phyloP scores from a whole-genome alignment of 495 filamentous ascomycete species.

The Clavariopsis aquatica region DNA sequence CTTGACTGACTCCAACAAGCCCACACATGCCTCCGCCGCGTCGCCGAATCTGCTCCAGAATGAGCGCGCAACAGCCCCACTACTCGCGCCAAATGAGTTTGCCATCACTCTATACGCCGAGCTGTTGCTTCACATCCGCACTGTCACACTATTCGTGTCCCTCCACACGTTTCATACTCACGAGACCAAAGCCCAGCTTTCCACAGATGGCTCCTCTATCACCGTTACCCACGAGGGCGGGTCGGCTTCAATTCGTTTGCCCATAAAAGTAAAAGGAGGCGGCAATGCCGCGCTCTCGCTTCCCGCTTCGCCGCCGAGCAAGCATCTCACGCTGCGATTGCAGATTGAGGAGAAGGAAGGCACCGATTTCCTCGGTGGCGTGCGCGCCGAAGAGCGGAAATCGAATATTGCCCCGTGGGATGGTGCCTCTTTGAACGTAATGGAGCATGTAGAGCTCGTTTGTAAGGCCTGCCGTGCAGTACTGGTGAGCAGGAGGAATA shows the following conservation, averaged over 20 bases:
- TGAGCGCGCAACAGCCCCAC: background rate
- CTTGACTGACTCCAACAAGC: conserved; percentile 19
- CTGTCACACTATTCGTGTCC: conserved; percentile 72
- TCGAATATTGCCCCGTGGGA: conserved; percentile 68
- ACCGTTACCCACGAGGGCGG: conserved; percentile 57
- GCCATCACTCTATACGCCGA: conserved; percentile 70
- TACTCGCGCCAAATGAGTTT: conserved; percentile 14
- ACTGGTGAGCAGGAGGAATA: conserved; percentile 48
- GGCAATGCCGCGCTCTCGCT: conserved; percentile 46
- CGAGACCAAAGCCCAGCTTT: conserved; percentile 53
- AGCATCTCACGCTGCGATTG: conserved; percentile 69
- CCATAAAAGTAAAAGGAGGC: conserved; percentile 55
- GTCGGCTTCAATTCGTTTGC: conserved; percentile 62
- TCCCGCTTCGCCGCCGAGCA: conserved; percentile 40
- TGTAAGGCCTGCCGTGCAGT: conserved; percentile 63
- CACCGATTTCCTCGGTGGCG: conserved; percentile 37
- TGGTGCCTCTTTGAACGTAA: conserved; percentile 58
- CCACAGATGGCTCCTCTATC: conserved; percentile 54
- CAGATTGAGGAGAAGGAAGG: conserved; percentile 53
- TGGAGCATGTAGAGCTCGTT: conserved; percentile 44
- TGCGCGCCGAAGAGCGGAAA: conserved; percentile 32
- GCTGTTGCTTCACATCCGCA: conserved; percentile 80
- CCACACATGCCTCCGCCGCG: background rate
- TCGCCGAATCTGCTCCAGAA: conserved; percentile 25
- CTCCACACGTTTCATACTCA: conserved; percentile 54